Evolutionary conservation across 768 basidiomycete species (phyloP).

Genomic region (Chiua virens): DNA sequence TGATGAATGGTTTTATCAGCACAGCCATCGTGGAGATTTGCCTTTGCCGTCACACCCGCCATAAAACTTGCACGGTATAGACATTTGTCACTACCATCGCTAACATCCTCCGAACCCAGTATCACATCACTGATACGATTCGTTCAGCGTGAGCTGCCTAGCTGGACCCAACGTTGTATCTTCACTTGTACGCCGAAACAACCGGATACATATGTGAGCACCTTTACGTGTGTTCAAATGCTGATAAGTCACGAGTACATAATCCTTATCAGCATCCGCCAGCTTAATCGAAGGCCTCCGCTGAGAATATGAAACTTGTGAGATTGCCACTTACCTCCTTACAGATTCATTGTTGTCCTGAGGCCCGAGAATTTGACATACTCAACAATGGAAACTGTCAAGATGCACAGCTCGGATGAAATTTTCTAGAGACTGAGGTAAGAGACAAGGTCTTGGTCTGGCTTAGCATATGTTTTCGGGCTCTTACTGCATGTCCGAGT

Average conservation of each 20-base stretch:
- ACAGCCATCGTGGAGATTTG: slow-evolving; percentile 20
- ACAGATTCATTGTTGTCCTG: too few species aligned
- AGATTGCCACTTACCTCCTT: too few species aligned
- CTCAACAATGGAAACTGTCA: neutral
- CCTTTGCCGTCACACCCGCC: slow-evolving; percentile 11
- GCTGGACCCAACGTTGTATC: too few species aligned
- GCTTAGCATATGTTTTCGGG: too few species aligned
- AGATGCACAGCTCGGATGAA: neutral
- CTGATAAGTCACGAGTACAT: neutral
- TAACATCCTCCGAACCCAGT: too few species aligned
- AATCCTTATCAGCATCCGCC: slow-evolving; percentile 10
- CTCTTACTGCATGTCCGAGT: too few species aligned
- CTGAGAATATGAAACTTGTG: neutral
- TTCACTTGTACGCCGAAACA: too few species aligned
- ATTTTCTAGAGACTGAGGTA: too few species aligned
- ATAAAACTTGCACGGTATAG: neutral
- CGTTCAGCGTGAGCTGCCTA: too few species aligned
- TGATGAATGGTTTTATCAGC: slow-evolving; percentile 18
- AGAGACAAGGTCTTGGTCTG: neutral
- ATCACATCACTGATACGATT: too few species aligned
- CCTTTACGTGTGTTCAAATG: neutral
- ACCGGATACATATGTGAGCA: too few species aligned
- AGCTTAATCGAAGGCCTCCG: neutral
- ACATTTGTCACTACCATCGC: neutral
- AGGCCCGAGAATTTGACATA: neutral